Evolutionary conservation across 2,329 filamentous ascomycete genomes (phyloP).

Genomic region (Stemphylium beticola): DNA sequence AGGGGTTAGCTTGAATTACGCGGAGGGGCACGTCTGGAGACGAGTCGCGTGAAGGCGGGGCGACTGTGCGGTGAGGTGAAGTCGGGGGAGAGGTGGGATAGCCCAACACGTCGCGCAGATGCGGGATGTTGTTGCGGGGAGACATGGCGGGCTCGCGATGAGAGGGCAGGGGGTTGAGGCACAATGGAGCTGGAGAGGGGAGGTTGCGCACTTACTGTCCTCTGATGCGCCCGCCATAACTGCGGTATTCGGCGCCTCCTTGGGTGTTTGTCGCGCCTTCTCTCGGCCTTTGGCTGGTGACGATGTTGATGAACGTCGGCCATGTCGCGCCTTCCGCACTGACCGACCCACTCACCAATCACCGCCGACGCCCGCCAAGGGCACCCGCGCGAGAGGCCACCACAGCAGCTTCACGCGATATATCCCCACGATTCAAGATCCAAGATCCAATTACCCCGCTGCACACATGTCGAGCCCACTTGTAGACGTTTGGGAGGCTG

Average conservation of each 20-base stretch:
- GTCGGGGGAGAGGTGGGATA: constrained; percentile 29
- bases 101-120: constrained; percentile 24
- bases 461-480: constrained; percentile 60
- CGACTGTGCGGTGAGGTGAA: constrained; percentile 5
- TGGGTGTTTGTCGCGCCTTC: constrained; percentile 17
- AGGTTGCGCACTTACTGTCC: constrained; percentile 40
- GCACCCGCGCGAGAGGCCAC: constrained; percentile 31
- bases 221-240: constrained; percentile 46
- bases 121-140: constrained; percentile 14
- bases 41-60: constrained; percentile 1
- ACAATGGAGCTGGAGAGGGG: neutral
- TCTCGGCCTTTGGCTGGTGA: constrained; percentile 1
- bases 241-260: constrained; percentile 14
- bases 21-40: constrained; percentile 20
- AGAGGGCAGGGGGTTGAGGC: neutral
- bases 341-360: constrained; percentile 15
- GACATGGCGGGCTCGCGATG: constrained; percentile 5
- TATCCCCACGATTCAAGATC: constrained; percentile 7
- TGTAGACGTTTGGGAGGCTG: constrained; percentile 89
- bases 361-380: neutral
- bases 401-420: constrained; percentile 24
- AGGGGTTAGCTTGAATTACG: constrained; percentile 20
- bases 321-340: constrained; percentile 25
- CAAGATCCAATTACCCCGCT: constrained; percentile 25
- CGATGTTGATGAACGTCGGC: constrained; percentile 21